These are phyloP conservation scores for Persicaria tinctoria DNA, from an alignment of 148 eudicot species.

Conservation along the genomic window DNA sequence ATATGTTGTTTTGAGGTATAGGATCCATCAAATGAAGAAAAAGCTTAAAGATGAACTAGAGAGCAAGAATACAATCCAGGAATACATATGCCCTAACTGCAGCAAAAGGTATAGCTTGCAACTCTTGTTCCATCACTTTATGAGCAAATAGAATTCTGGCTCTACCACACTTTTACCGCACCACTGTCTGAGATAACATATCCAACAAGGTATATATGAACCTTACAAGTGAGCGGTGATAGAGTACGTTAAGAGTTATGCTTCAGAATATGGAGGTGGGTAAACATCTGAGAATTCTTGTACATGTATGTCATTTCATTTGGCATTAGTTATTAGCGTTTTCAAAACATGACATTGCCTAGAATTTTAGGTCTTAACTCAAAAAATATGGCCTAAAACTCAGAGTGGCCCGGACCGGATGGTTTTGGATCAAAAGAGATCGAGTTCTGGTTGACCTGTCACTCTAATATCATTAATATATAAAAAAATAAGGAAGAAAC, in stretches of 20 bases:
- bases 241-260: slow-evolving; percentile 76
- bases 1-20: slow-evolving; percentile 90
- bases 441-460: too few species aligned
- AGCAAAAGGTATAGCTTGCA: slow-evolving; percentile 48
- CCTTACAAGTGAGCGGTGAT: slow-evolving; percentile 82
- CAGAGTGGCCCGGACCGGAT: too few species aligned
- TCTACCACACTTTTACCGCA: slow-evolving; percentile 13
- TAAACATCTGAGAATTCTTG: slow-evolving; percentile 4
- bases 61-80: slow-evolving; percentile 91
- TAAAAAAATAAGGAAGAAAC: too few species aligned
- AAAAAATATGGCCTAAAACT: too few species aligned
- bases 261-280: slow-evolving; percentile 89
- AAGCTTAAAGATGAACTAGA: slow-evolving; percentile 92
- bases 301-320: background rate
- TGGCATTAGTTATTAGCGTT: background rate
- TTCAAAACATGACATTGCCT: too few species aligned
- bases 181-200: background rate
- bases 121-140: too few species aligned
- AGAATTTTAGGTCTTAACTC: too few species aligned
- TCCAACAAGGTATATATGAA: slow-evolving; percentile 3
- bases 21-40: slow-evolving; percentile 91
- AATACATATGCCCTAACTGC: slow-evolving; percentile 90
- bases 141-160: too few species aligned
- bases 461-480: too few species aligned
- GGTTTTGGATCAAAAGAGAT: too few species aligned